Conservation (phyloP, 805 yeast genomes). For the Myxozyma nipponensis region DNA sequence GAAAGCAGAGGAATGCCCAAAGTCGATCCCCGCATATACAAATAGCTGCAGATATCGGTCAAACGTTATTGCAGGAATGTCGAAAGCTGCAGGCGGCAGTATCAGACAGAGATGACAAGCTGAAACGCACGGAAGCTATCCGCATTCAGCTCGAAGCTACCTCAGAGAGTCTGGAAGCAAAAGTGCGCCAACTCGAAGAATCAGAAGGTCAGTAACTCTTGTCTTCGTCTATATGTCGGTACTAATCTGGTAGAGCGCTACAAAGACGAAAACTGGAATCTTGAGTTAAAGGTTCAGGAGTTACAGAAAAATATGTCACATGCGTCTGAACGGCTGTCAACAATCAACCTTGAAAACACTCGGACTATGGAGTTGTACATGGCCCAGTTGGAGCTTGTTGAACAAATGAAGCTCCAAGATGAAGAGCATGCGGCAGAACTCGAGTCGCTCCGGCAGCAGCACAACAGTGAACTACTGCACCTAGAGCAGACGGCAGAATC, state of each 20-base stretch:
- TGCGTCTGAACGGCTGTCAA: conserved; percentile 29
- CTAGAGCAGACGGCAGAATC: conserved; percentile 28
- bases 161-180: conserved; percentile 26
- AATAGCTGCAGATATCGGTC: conserved; percentile 37
- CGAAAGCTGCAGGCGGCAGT: conserved; percentile 33
- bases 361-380: conserved; percentile 26
- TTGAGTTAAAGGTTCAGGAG: conserved; percentile 37
- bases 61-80: conserved; percentile 36
- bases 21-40: conserved; percentile 29
- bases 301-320: conserved; percentile 29
- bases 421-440: conserved; percentile 32
- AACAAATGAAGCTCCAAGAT: conserved; percentile 32
- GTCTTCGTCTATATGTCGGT: too few species aligned
- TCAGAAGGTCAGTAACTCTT: conserved; percentile 29
- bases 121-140: conserved; percentile 22
- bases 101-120: conserved; percentile 26
- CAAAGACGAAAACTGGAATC: conserved; percentile 40
- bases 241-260: conserved; percentile 29
- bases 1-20: conserved; percentile 21
- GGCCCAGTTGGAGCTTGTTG: conserved; percentile 33
- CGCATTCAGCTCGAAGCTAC: conserved; percentile 26
- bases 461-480: conserved; percentile 30
- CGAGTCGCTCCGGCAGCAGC: conserved; percentile 24
- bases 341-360: conserved; percentile 30
- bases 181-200: conserved; percentile 25